Conservation (phyloP, 2,329 filamentous ascomycete genomes). For the Apiospora arundinis region DNA sequence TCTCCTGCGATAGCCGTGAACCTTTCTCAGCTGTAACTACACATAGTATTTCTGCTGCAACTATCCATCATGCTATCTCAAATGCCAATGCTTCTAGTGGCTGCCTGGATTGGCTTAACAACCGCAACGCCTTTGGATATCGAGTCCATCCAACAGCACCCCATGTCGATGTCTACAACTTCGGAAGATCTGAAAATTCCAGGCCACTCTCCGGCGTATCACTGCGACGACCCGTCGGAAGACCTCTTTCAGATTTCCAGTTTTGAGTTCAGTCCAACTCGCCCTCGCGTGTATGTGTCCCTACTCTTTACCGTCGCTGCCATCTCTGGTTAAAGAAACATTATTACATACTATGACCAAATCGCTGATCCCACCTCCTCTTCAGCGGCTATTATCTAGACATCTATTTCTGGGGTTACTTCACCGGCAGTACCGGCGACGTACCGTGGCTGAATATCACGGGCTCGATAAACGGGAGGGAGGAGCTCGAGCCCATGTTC, state of each 20-base stretch:
- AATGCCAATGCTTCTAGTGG: neutral
- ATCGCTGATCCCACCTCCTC: neutral
- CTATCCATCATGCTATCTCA: neutral
- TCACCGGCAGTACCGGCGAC: neutral
- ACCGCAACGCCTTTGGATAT: neutral
- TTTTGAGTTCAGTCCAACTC: neutral
- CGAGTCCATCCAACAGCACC: neutral
- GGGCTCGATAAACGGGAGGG: neutral
- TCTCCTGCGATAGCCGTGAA: too few relatives aligned
- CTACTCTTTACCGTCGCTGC: too few relatives aligned
- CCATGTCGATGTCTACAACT: neutral
- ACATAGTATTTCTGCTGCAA: too few relatives aligned
- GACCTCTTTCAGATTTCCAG: neutral
- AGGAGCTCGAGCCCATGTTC: neutral
- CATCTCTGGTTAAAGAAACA: too few relatives aligned
- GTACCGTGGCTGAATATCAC: neutral
- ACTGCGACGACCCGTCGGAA: neutral
- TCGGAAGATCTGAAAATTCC: neutral
- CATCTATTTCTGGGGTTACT: neutral
- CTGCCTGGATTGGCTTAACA: too few relatives aligned
- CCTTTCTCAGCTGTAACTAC: too few relatives aligned
- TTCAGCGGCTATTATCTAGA: neutral
- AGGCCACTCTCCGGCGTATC: neutral
- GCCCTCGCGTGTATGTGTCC: neutral
- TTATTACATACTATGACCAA: neutral